Conservation (phyloP, 805 yeast species). For the Yamadazyma scolyti region DNA sequence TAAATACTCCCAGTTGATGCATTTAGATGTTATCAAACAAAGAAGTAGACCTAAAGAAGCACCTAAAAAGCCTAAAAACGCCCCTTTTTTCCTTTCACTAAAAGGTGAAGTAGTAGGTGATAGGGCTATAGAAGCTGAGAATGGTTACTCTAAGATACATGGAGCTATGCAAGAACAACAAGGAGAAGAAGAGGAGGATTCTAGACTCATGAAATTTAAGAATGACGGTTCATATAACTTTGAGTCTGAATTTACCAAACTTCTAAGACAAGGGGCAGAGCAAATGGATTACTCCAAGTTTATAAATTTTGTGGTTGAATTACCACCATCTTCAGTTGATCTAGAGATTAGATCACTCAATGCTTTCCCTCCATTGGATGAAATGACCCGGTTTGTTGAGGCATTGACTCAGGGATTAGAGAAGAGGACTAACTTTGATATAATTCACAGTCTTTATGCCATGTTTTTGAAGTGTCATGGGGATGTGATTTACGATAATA, state of each 20-base stretch:
- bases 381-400: conserved; percentile 60
- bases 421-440: conserved; percentile 62
- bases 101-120: conserved; percentile 69
- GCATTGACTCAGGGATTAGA: conserved; percentile 62
- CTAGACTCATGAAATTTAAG: conserved; percentile 31
- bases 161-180: conserved; percentile 3
- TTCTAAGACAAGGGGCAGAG: conserved; percentile 52
- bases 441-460: conserved; percentile 76
- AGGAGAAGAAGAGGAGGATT: conserved; percentile 23
- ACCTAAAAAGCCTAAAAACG: conserved; percentile 76
- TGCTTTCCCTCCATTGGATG: conserved; percentile 61
- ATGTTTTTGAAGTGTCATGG: conserved; percentile 77
- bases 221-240: conserved; percentile 41
- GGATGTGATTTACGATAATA: conserved; percentile 56
- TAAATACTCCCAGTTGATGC: conserved; percentile 72
- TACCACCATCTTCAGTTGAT: conserved; percentile 79
- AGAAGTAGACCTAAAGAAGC: conserved; percentile 90
- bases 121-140: conserved; percentile 52
- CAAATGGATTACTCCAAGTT: conserved; percentile 44
- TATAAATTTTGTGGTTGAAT: conserved; percentile 48
- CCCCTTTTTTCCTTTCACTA: conserved; percentile 75
- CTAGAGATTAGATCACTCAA: conserved; percentile 81
- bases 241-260: conserved; percentile 70
- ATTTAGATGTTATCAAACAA: conserved; percentile 78
- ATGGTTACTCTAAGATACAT: conserved; percentile 14